Evolutionary conservation across 2,329 filamentous ascomycete genomes (phyloP), one percentile per base, ranked within the genome.

Genomic region (Hypoxylon sp.): DNA sequence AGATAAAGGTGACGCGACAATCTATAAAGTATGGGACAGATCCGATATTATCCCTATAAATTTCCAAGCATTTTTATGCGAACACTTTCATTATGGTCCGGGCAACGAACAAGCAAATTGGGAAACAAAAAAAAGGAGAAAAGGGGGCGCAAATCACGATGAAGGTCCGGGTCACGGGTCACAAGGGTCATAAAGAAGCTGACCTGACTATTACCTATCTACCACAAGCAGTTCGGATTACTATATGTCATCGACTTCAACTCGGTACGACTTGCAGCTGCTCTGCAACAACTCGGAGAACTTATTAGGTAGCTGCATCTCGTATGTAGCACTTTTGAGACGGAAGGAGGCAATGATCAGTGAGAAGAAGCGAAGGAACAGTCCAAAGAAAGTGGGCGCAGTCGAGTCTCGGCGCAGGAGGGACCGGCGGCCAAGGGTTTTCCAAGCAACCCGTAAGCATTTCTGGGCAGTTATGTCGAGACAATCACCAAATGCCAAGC

Each of bases 401-500:
- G 64, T 58, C 51, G 30, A 64, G 53, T 62, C 57, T 65, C 58
- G 6, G 63, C 62, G 61, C 62, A 43, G 61, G 59, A 59, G 62
- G 64, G 50, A 61, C 55, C 62, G 55, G 51, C 55, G 48, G 51
- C 52, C 55, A 55, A 60, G 60, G 57, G 32, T 46, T 49, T 41
- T 48, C 41, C 32, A 41, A 57, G 47, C 51, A 40, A 56, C 45
- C 43, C 45, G 48, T 41, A 43, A 55, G 47, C 54, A 51, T 36
- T 47, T 46, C 36, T 50, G 41, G 49, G 50, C 43, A 47, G 40
- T 47, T 35, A 56, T 55, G 45, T 58, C 53, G 55, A 62, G 56
- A 64, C 60, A 62, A 64, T 63, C 60, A 60, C 34, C 63, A 57
- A 50, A 43, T 48, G 63, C 64, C 64, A 67, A 67, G 64, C 20